phyloP scores from a whole-genome alignment of 495 filamentous ascomycete genomes.

The Astrothelium macrocarpum region DNA sequence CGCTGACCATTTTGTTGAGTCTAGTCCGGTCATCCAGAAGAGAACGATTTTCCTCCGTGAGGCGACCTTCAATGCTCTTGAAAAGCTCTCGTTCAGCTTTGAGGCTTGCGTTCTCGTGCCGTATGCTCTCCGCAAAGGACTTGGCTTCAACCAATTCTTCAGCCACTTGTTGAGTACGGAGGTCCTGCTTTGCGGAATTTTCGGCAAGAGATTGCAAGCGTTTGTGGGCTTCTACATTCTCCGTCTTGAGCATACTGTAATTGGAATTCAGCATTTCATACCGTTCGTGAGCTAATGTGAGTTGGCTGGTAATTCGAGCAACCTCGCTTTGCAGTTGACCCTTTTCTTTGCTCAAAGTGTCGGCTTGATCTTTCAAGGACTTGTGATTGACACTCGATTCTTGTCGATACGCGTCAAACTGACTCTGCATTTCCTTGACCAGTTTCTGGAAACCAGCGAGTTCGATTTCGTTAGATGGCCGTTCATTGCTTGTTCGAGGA shows the following conservation, averaged over 20 bases:
- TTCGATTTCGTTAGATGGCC: constrained; percentile 35
- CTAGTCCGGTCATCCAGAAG: constrained; percentile 73
- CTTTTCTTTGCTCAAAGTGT: constrained; percentile 72
- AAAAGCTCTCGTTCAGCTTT: constrained; percentile 86
- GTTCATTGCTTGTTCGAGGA: constrained; percentile 35
- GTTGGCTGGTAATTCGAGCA: constrained; percentile 65
- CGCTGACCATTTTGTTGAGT: constrained; percentile 67
- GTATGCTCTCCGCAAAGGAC: constrained; percentile 72
- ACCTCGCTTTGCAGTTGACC: constrained; percentile 69
- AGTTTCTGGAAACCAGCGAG: constrained; percentile 54
- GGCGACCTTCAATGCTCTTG: constrained; percentile 81
- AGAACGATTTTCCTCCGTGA: constrained; percentile 74
- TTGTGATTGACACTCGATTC: constrained; percentile 71
- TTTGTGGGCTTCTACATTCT: constrained; percentile 77
- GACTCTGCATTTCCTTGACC: constrained; percentile 73
- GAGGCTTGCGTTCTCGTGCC: constrained; percentile 81
- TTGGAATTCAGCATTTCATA: constrained; percentile 88
- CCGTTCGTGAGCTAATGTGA: constrained; percentile 69
- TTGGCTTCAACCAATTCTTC: constrained; percentile 87
- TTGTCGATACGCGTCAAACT: constrained; percentile 82
- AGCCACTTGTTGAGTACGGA: constrained; percentile 78
- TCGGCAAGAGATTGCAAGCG: constrained; percentile 66
- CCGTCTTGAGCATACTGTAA: constrained; percentile 66
- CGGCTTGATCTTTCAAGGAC: constrained; percentile 75
- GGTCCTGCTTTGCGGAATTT: constrained; percentile 75